Conservation (phyloP, 1,139 yeast species). For the Kluyveromyces sp. region DNA sequence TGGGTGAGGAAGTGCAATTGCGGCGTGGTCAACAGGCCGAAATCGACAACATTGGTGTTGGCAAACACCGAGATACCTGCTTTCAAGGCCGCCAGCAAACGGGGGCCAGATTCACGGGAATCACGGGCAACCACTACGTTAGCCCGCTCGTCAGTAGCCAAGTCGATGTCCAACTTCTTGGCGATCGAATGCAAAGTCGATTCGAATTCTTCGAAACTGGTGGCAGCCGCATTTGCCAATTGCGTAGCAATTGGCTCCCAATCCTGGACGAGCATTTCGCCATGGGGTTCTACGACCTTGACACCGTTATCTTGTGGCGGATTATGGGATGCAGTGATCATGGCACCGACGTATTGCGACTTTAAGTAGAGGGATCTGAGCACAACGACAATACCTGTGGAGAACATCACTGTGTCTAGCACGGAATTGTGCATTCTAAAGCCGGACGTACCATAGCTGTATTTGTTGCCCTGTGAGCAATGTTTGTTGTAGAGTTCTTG, state of each 20-base stretch:
- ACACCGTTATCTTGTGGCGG: constrained; percentile 97
- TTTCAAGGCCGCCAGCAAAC: constrained; percentile 52
- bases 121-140: constrained; percentile 56
- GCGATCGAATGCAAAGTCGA: constrained; percentile 32
- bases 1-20: constrained; percentile 86
- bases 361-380: constrained; percentile 64
- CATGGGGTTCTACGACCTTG: constrained; percentile 86
- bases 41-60: constrained; percentile 41
- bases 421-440: constrained; percentile 69
- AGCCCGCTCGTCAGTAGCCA: constrained; percentile 19
- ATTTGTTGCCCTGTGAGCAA: constrained; percentile 35
- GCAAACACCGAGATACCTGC: constrained; percentile 54
- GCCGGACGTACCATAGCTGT: constrained; percentile 92
- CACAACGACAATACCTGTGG: constrained; percentile 77
- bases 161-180: constrained; percentile 36
- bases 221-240: constrained; percentile 59
- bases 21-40: constrained; percentile 82
- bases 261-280: constrained; percentile 77
- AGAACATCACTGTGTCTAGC: constrained; percentile 76
- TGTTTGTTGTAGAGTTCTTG: constrained; percentile 8
- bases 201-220: constrained; percentile 13
- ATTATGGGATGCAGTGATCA: constrained; percentile 97
- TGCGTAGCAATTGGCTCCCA: constrained; percentile 84
- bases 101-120: constrained; percentile 72
- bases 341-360: constrained; percentile 74